Conservation (phyloP, 2,329 filamentous ascomycete species). For the Xylariales sp. region DNA sequence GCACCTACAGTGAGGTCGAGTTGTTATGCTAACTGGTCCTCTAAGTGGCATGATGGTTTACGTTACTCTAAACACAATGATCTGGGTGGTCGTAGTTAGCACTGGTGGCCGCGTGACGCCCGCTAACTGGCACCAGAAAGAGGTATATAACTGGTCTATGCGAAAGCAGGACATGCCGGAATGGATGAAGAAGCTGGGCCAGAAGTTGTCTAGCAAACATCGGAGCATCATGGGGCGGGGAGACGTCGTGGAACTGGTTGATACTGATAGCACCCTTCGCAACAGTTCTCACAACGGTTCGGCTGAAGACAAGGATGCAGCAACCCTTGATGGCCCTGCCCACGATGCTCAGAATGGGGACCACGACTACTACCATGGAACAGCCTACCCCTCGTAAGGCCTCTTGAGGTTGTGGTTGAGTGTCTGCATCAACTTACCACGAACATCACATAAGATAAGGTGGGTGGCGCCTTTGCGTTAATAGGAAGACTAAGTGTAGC, state of each 20-base stretch:
- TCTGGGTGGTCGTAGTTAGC: conserved; percentile 43
- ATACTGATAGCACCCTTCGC: conserved; percentile 13
- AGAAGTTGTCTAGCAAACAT: conserved; percentile 13
- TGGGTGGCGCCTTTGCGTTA: too few species aligned
- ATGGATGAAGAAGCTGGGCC: conserved; percentile 42
- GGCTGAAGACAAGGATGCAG: conserved; percentile 5
- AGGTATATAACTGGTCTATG: conserved; percentile 50
- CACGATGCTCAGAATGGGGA: not conserved
- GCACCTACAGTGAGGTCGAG: too few species aligned
- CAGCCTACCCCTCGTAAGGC: too few species aligned
- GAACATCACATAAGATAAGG: too few species aligned
- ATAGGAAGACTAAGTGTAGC: too few species aligned
- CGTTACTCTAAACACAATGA: conserved; percentile 47
- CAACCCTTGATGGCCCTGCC: not conserved
- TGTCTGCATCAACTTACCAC: too few species aligned
- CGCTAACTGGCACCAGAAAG: conserved; percentile 48
- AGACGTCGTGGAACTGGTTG: conserved; percentile 23
- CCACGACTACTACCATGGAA: too few species aligned
- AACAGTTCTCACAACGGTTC: conserved; percentile 6
- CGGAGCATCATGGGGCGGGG: conserved; percentile 15
- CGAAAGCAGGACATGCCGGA: conserved; percentile 53
- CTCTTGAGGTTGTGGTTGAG: too few species aligned
- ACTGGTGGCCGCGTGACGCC: conserved; percentile 44
- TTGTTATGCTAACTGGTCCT: too few species aligned
- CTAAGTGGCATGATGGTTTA: conserved; percentile 48